Percentiles rank a stretch among this genome's conserved stretches.
phyloP scores from a whole-genome alignment of 495 filamentous ascomycete species.

The Oidiodendron maius region DNA sequence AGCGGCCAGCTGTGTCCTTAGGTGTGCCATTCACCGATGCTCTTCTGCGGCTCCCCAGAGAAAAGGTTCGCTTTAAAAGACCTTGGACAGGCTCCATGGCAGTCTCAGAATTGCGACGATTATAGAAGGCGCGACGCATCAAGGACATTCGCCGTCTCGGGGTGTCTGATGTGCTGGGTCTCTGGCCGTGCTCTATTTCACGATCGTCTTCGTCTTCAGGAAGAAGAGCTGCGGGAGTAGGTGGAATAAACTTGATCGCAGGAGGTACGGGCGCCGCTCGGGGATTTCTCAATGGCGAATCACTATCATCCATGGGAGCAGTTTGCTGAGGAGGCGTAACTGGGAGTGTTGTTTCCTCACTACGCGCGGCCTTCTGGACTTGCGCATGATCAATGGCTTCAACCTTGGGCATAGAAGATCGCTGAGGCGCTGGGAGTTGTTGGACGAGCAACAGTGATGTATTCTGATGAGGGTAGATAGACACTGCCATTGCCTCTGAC shows the following conservation, averaged over 20 bases:
- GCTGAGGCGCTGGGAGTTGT: conserved; percentile 49
- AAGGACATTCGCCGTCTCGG: conserved; percentile 41
- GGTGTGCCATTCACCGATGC: too few species aligned
- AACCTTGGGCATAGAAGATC: conserved; percentile 19
- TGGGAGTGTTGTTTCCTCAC: conserved; percentile 32
- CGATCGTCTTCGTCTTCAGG: conserved; percentile 49
- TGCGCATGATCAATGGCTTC: conserved; percentile 20
- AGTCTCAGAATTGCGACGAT: conserved; percentile 52
- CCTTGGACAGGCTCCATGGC: conserved; percentile 32
- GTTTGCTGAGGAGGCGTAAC: conserved; percentile 38
- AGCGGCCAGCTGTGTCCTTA: conserved; percentile 16
- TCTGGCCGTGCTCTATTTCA: conserved; percentile 33
- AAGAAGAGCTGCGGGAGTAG: conserved; percentile 54
- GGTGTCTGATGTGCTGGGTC: conserved; percentile 22
- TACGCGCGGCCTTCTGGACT: conserved; percentile 29
- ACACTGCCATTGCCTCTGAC: conserved; percentile 75
- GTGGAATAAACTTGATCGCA: conserved; percentile 63
- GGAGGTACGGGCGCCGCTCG: conserved; percentile 59
- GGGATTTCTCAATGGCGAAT: conserved; percentile 72
- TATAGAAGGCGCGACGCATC: conserved; percentile 51
- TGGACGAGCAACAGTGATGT: conserved; percentile 66
- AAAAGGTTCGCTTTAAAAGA: conserved; percentile 36
- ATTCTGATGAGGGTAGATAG: conserved; percentile 83
- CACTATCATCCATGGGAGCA: conserved; percentile 44
- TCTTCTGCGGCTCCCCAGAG: conserved; percentile 13